These are phyloP conservation scores for Pseudogymnoascus sp. DNA, from an alignment of 2,329 filamentous ascomycete species.

Conservation along the genomic window DNA sequence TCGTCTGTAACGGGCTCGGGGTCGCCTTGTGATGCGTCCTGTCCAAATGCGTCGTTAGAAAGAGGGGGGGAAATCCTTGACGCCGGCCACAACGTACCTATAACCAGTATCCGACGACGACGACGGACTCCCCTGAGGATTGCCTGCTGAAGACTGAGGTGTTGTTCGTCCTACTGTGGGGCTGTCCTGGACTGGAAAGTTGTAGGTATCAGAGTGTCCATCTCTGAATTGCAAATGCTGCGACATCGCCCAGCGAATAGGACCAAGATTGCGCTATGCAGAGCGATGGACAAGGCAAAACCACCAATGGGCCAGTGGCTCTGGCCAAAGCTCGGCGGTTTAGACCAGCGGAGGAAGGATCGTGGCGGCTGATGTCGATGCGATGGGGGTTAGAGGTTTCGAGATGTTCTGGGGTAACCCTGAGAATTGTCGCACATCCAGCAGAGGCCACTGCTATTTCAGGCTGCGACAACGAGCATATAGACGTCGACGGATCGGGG, in stretches of 20 bases:
- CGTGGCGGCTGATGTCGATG: slow-evolving; percentile 18
- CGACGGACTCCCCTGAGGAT: slow-evolving; percentile 21
- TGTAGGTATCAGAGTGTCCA: slow-evolving; percentile 18
- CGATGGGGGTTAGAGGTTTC: slow-evolving; percentile 23
- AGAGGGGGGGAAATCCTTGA: background rate
- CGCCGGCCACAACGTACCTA: slow-evolving; percentile 12
- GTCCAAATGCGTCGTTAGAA: slow-evolving; percentile 14
- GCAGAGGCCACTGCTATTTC: slow-evolving; percentile 4
- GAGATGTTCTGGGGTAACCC: slow-evolving; percentile 21
- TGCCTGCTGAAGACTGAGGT: slow-evolving; percentile 13
- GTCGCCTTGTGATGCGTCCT: slow-evolving; percentile 29
- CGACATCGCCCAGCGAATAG: slow-evolving; percentile 26
- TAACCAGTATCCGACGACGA: slow-evolving; percentile 10
- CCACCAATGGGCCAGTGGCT: slow-evolving; percentile 11
- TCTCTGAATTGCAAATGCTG: slow-evolving; percentile 27
- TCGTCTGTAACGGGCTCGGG: slow-evolving; percentile 30
- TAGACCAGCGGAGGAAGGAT: slow-evolving; percentile 10
- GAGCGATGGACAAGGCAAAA: slow-evolving; percentile 11
- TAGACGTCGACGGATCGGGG: background rate
- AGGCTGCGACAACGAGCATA: slow-evolving; percentile 5
- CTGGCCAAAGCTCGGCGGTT: background rate
- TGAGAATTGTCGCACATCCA: slow-evolving; percentile 27
- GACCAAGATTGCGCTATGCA: slow-evolving; percentile 21
- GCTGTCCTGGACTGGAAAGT: slow-evolving; percentile 12
- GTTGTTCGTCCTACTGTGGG: slow-evolving; percentile 12